These are phyloP conservation scores for Articulospora tetracladia DNA, from an alignment of 495 filamentous ascomycete genomes.

Conservation along the genomic window DNA sequence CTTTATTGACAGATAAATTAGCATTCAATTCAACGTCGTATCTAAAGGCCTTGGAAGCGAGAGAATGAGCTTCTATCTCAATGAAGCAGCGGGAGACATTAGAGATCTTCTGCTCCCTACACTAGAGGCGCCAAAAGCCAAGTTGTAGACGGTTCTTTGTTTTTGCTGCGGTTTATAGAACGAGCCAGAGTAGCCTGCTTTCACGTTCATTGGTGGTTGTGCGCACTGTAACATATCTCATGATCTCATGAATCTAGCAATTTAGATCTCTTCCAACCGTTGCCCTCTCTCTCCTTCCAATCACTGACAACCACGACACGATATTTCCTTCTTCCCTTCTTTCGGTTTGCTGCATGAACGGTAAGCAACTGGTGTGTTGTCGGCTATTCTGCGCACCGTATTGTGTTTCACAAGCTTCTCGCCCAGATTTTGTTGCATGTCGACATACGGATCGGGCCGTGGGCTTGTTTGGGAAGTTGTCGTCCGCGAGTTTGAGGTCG, in stretches of 20 bases:
- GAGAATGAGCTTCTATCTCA: slow-evolving; percentile 92
- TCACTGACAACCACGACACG: background rate
- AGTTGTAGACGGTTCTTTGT: slow-evolving; percentile 65
- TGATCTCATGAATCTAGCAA: background rate
- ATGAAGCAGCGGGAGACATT: slow-evolving; percentile 87
- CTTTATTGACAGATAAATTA: slow-evolving; percentile 27
- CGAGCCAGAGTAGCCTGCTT: background rate
- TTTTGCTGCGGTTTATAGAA: background rate
- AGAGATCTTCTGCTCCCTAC: slow-evolving; percentile 85
- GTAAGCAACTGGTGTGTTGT: too few species aligned
- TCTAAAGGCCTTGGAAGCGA: slow-evolving; percentile 88
- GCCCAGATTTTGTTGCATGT: background rate
- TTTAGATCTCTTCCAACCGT: background rate
- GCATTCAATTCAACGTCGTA: slow-evolving; percentile 97
- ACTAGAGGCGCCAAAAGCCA: slow-evolving; percentile 79
- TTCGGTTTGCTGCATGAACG: too few species aligned
- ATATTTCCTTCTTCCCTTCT: background rate
- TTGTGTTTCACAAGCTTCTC: background rate
- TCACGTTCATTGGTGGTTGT: background rate
- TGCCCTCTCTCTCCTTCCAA: background rate
- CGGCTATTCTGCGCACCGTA: background rate
- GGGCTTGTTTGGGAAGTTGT: background rate
- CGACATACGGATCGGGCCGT: background rate
- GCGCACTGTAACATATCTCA: background rate
- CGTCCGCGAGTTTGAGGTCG: background rate